phyloP scores from a whole-genome alignment of 2,329 filamentous ascomycete species.

The Botrytis paeoniae region DNA sequence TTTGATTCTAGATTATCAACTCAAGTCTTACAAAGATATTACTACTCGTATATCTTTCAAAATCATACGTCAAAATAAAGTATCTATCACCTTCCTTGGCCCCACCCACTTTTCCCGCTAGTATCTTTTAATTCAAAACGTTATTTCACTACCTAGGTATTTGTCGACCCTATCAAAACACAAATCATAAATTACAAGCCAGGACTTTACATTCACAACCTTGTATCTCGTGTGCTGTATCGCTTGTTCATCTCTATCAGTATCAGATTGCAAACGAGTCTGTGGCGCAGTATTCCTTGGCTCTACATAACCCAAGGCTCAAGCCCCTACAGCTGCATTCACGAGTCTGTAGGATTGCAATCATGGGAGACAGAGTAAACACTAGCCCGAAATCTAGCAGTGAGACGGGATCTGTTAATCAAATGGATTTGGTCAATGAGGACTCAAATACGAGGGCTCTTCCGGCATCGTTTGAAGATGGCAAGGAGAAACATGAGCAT shows the following conservation, averaged over 20 bases:
- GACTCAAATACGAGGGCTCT: background rate
- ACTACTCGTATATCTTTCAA: background rate
- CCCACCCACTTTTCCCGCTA: background rate
- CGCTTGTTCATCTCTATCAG: background rate
- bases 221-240: background rate
- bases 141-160: background rate
- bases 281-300: conserved; percentile 15
- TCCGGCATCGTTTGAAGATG: background rate
- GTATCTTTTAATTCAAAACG: background rate
- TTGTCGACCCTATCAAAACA: background rate
- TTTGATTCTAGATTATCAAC: background rate
- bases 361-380: background rate
- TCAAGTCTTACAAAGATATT: background rate
- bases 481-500: background rate
- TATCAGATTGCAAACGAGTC: background rate
- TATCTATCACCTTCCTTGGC: background rate
- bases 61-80: background rate
- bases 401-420: background rate
- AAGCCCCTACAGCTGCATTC: background rate
- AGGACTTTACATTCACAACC: background rate
- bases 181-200: background rate
- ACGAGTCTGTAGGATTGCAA: background rate
- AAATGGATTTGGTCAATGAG: background rate
- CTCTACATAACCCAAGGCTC: background rate
- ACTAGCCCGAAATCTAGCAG: background rate